Conservation (phyloP, 768 basidiomycete species). For the Holtermannia corniformis region DNA sequence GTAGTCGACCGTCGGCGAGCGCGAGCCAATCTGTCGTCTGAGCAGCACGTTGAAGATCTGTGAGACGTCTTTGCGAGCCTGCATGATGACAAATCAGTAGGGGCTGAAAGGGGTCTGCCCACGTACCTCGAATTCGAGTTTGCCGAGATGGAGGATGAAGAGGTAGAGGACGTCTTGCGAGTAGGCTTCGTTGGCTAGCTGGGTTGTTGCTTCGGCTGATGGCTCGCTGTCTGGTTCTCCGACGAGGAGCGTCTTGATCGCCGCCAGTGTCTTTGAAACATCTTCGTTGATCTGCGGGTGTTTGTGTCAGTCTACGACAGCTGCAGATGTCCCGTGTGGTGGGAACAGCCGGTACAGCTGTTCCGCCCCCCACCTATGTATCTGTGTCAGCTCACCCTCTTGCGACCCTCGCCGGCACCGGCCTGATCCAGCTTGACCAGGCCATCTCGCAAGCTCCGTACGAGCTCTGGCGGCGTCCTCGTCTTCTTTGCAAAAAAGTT, state of each 20-base stretch:
- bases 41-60: constrained; percentile 46
- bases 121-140: constrained; percentile 82
- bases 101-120: constrained; percentile 37
- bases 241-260: constrained; percentile 14
- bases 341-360: neutral
- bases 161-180: constrained; percentile 73
- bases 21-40: constrained; percentile 76
- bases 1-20: constrained; percentile 96
- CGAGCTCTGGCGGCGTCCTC: constrained; percentile 24
- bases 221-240: constrained; percentile 27
- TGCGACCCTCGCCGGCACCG: constrained; percentile 13
- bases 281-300: constrained; percentile 24
- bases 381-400: constrained; percentile 4
- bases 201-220: constrained; percentile 82
- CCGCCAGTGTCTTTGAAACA: constrained; percentile 17
- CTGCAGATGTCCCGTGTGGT: neutral
- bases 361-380: neutral
- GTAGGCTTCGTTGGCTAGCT: constrained; percentile 93
- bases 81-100: constrained; percentile 29
- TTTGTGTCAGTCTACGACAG: constrained; percentile 1
- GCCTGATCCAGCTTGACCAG: constrained; percentile 23
- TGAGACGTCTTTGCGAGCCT: constrained; percentile 47
- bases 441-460: constrained; percentile 23
- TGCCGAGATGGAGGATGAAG: constrained; percentile 69
- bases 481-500: constrained; percentile 35